Base-by-base conservation (phyloP, 768 basidiomycete genomes). In the Naganishia vaughanmartiniae region DNA sequence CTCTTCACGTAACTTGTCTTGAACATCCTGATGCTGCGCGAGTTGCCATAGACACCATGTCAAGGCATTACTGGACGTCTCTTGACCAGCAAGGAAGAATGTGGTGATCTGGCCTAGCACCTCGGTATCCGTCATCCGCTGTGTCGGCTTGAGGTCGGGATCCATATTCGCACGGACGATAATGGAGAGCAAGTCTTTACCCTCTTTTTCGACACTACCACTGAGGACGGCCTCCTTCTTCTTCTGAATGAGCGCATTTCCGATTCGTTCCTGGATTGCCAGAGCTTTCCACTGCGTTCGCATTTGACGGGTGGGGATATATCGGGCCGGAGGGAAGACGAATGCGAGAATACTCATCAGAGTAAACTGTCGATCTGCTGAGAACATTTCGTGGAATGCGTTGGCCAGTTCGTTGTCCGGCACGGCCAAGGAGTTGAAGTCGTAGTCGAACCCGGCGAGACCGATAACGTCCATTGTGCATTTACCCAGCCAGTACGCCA, bases 401-500 rank as follows among this genome's bases (percentile, higher is more conserved):
- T 85, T 89, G 70, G 93, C 93, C 88, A 93, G 90, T 67, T 92
- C 90, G 76, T 88, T 90, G 79, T 91, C 91, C 0, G 92, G 91
- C 54, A 90, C 85, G 55, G 89, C 85, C 42, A 95, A 89, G 0
- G 93, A 88, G 72, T 90, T 87, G 83, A 96, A 93, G 69, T 89
- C 84, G 75, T 94, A 85, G 74, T 79, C 83, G 76, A 94, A 95
- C 74, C 90, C 75, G 51, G 92, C 88, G 45, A 89, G 82, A 11
- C 90, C 90, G 63, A 93, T 91, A 67, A 90, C 86, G 72, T 92
- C 91, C 11, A 92, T 83, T 4, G 90, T 90, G 58, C 86, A 85
- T 67, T 85, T 86, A 51, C 86, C 87, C 2, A 91, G 82, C 86
- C 87, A 90, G 4, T 83, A 81, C 45, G 89, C 81, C 1, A 87